Evolutionary conservation across 306 rosid genomes (phyloP), one percentile per base, ranked within the genome.

Genomic region (Alnus rubra): DNA sequence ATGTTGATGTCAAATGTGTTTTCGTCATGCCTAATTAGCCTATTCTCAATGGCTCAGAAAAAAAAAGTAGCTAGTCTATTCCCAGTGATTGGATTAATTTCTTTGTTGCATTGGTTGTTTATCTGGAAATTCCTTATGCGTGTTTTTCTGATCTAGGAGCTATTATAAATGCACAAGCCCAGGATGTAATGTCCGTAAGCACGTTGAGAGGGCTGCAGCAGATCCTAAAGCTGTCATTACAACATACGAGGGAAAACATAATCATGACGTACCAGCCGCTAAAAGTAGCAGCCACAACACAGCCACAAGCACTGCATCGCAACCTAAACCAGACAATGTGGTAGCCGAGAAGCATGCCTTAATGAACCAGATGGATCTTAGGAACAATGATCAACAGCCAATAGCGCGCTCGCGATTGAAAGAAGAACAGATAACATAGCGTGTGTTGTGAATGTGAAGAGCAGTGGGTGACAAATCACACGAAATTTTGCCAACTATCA

Each of bases 221-320:
- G 98, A 94, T 81, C 94, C 88, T 9, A 94, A 92, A 87, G 98
- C 96, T 37, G 97, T 94, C 65, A 92, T 94, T 80, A 92, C 98
- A 71, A 90, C 98, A 28, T 94, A 94, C 2, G 98, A 94, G 83
- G 97, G 98, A 8, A 94, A 90, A 79, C 98, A 94, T 74, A 94
- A 87, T 54, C 98, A 94, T 75, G 90, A 94, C 18, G 92, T 94
- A n/a, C 98, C 98, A 7, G 92, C 91, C 13, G 89, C 96, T 56
- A 94, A 80, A 87, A 84, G 74, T 49, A 82, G 84, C 83, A 90
- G 93, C 87, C 98, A 89, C 87, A 79, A 90, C 14, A 35, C 86
- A 18, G 90, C 88, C 56, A 87, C 76, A 83, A 86, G 74, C 48
- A 83, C 71, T 31, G 80, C 88, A 37, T 69, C 90, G 4, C 92